Conservation (phyloP, 2,329 filamentous ascomycete genomes). For the Fusarium gaditjirri region DNA sequence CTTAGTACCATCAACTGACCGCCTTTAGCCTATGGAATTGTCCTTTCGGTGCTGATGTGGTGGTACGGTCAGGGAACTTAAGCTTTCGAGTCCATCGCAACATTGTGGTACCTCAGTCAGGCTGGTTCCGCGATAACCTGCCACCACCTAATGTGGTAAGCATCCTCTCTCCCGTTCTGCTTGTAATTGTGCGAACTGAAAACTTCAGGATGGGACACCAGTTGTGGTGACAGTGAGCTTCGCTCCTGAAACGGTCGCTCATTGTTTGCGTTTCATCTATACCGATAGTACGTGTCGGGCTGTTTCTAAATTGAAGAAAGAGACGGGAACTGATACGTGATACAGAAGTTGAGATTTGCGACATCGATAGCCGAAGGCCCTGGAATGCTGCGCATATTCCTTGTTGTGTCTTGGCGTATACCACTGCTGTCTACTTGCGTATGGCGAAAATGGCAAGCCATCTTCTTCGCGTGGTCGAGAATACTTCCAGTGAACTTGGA, state of each 20-base stretch:
- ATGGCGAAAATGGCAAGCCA: constrained; percentile 43
- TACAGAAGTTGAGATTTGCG: constrained; percentile 46
- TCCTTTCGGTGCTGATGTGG: constrained; percentile 49
- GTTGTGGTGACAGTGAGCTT: constrained; percentile 42
- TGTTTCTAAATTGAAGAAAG: background rate
- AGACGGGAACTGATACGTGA: background rate
- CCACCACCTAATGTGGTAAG: constrained; percentile 46
- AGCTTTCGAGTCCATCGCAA: constrained; percentile 50
- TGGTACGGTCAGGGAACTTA: constrained; percentile 40
- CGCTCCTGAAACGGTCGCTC: constrained; percentile 42
- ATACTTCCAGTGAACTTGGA: constrained; percentile 41
- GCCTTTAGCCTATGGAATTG: constrained; percentile 46
- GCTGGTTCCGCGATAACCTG: constrained; percentile 49
- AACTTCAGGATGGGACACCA: constrained; percentile 43
- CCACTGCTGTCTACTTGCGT: constrained; percentile 46
- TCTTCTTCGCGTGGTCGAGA: constrained; percentile 45
- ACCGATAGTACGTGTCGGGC: constrained; percentile 45
- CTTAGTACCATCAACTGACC: constrained; percentile 20
- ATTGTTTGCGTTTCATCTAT: constrained; percentile 52
- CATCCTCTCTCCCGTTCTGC: too few species aligned
- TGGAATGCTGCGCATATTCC: constrained; percentile 47
- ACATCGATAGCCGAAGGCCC: constrained; percentile 37
- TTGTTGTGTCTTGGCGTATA: constrained; percentile 49
- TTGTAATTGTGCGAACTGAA: constrained; percentile 4
- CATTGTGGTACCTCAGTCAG: constrained; percentile 48